Conservation (phyloP, 352 stramenopile species). For the Phytophthora ohioensis region DNA sequence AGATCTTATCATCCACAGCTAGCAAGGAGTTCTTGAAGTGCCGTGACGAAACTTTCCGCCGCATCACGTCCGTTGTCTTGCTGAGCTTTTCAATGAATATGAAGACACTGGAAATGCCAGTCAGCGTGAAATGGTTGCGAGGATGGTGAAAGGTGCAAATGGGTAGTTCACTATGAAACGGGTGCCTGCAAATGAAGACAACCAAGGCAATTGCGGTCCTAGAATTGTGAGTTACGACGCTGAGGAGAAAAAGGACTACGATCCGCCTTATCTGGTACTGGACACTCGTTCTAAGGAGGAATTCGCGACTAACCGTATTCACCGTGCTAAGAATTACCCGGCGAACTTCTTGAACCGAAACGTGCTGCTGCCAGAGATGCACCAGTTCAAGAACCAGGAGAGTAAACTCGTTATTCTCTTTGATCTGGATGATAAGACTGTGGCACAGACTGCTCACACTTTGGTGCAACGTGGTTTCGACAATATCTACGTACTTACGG, state of each 20-base stretch:
- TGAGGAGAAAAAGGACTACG: constrained; percentile 80
- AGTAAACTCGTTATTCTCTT: constrained; percentile 82
- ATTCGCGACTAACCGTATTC: constrained; percentile 74
- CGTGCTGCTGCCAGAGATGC: constrained; percentile 75
- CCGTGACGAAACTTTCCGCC: constrained; percentile 81
- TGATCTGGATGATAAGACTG: constrained; percentile 75
- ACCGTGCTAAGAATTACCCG: constrained; percentile 73
- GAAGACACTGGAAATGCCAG: constrained; percentile 57
- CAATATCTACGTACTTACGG: constrained; percentile 86
- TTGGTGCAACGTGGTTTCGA: constrained; percentile 85
- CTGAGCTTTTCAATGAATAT: constrained; percentile 81
- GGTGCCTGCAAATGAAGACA: constrained; percentile 54
- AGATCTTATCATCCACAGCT: constrained; percentile 35
- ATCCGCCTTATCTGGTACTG: constrained; percentile 78
- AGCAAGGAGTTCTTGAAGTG: constrained; percentile 85
- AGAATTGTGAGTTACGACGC: constrained; percentile 83
- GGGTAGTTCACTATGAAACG: constrained; percentile 79
- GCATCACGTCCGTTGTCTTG: constrained; percentile 72
- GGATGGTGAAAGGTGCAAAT: constrained; percentile 74
- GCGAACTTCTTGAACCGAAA: constrained; percentile 68
- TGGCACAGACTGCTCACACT: constrained; percentile 65
- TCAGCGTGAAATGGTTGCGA: constrained; percentile 77
- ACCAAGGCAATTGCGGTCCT: constrained; percentile 46
- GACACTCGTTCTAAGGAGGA: constrained; percentile 78
- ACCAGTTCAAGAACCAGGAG: constrained; percentile 84